phyloP scores from a whole-genome alignment of 225 moss, liverwort and hornwort species.

The Sphagnum contortum region DNA sequence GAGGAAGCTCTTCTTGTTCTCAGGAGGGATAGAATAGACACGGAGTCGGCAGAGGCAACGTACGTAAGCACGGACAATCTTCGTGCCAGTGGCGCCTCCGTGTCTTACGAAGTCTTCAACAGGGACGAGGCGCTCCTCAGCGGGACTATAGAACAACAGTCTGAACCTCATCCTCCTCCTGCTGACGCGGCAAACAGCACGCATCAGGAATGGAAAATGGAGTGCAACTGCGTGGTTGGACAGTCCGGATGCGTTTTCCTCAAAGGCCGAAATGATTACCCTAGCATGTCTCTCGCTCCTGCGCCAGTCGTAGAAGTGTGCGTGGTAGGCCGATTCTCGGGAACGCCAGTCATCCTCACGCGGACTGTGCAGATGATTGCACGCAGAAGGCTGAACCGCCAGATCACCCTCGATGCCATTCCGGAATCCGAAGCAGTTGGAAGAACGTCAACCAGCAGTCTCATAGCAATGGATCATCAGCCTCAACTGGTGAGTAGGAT shows the following conservation, averaged over 20 bases:
- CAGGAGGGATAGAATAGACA: slow-evolving; percentile 46
- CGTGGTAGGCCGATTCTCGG: slow-evolving; percentile 44
- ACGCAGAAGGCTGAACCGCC: slow-evolving; percentile 33
- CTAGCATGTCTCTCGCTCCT: slow-evolving; percentile 18
- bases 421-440: slow-evolving; percentile 56
- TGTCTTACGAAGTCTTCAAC: slow-evolving; percentile 38
- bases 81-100: slow-evolving; percentile 38
- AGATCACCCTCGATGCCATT: slow-evolving; percentile 43
- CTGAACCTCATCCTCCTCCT: neutral
- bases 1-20: slow-evolving; percentile 36
- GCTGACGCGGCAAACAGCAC: neutral
- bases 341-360: slow-evolving; percentile 37
- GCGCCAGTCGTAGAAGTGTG: slow-evolving; percentile 44
- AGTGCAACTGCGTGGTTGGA: slow-evolving; percentile 48
- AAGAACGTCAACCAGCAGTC: slow-evolving; percentile 10
- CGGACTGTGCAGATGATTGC: slow-evolving; percentile 50
- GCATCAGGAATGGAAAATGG: slow-evolving; percentile 32
- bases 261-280: slow-evolving; percentile 33
- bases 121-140: slow-evolving; percentile 38
- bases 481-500: slow-evolving; percentile 3
- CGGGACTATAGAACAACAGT: slow-evolving; percentile 31
- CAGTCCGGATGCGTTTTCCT: slow-evolving; percentile 48
- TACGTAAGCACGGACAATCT: slow-evolving; percentile 62
- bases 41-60: slow-evolving; percentile 45
- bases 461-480: slow-evolving; percentile 11